Evolutionary conservation across 768 basidiomycete genomes (phyloP).

Genomic region (Calocybe indica): DNA sequence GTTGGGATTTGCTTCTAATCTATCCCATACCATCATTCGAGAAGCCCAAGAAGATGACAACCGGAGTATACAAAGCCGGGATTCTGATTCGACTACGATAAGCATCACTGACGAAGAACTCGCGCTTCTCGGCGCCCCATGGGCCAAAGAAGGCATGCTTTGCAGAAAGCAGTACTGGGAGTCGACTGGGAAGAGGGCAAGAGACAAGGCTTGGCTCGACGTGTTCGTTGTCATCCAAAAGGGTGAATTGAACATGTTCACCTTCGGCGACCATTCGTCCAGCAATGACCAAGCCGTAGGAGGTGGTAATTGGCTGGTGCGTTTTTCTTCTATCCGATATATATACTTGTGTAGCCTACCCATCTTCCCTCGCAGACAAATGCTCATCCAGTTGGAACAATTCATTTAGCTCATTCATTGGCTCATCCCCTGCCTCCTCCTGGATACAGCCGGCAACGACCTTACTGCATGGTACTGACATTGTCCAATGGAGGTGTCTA

Average conservation of each 20-base stretch:
- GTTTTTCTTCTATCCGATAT: conserved; percentile 25
- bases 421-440: conserved; percentile 86
- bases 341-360: not conserved
- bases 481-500: conserved; percentile 86
- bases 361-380: conserved; percentile 53
- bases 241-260: conserved; percentile 94
- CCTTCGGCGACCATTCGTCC: conserved; percentile 74
- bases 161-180: conserved; percentile 96
- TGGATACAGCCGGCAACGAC: conserved; percentile 86
- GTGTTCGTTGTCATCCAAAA: conserved; percentile 95
- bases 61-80: conserved; percentile 59
- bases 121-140: conserved; percentile 91
- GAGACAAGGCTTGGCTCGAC: conserved; percentile 88
- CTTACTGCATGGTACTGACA: conserved; percentile 93
- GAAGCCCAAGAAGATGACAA: conserved; percentile 91
- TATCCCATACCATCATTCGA: conserved; percentile 93
- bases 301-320: conserved; percentile 96
- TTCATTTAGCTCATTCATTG: conserved; percentile 82
- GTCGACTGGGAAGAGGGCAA: conserved; percentile 72
- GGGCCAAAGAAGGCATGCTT: conserved; percentile 98
- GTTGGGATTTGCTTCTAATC: conserved; percentile 94
- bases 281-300: conserved; percentile 68
- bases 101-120: conserved; percentile 95
- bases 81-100: conserved; percentile 63
- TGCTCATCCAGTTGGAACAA: conserved; percentile 76